phyloP scores from a whole-genome alignment of 768 basidiomycete species.

The Suillus occidentalis region DNA sequence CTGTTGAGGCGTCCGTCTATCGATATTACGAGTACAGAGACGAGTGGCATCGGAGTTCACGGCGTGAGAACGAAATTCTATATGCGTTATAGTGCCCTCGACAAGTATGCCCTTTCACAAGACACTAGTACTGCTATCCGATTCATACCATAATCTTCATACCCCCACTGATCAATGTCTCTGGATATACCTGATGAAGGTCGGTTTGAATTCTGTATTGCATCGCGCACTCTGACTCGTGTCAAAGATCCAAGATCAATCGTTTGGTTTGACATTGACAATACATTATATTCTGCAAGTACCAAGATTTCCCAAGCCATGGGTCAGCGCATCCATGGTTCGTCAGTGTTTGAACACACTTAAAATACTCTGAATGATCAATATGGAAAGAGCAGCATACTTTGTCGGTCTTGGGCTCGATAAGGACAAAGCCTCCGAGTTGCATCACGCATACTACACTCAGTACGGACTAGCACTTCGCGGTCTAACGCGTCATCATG shows the following conservation, averaged over 20 bases:
- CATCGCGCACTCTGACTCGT: slow-evolving; percentile 5
- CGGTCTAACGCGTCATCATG: slow-evolving; percentile 73
- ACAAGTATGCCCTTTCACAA: background rate
- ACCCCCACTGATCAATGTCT: slow-evolving; percentile 26
- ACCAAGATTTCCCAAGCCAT: slow-evolving; percentile 75
- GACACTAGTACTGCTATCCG: background rate
- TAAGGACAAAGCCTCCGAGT: slow-evolving; percentile 63
- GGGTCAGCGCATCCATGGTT: slow-evolving; percentile 78
- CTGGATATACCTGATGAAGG: slow-evolving; percentile 25
- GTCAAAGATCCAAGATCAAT: slow-evolving; percentile 54
- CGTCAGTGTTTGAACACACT: slow-evolving; percentile 12
- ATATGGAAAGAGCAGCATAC: slow-evolving; percentile 50
- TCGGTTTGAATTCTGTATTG: slow-evolving; percentile 6
- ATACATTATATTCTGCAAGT: slow-evolving; percentile 81
- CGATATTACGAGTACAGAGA: slow-evolving; percentile 1
- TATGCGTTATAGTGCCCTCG: slow-evolving; percentile 5
- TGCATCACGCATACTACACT: slow-evolving; percentile 73
- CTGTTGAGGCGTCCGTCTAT: slow-evolving; percentile 29
- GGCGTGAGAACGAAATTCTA: slow-evolving; percentile 23
- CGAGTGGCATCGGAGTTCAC: slow-evolving; percentile 13
- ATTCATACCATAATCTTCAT: slow-evolving; percentile 17
- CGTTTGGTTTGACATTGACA: slow-evolving; percentile 86
- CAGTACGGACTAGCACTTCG: slow-evolving; percentile 83
- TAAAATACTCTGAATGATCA: background rate
- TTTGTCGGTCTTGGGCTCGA: slow-evolving; percentile 69